Evolutionary conservation across 495 filamentous ascomycete genomes (phyloP).

Genomic region (Hyaloscypha bicolor): DNA sequence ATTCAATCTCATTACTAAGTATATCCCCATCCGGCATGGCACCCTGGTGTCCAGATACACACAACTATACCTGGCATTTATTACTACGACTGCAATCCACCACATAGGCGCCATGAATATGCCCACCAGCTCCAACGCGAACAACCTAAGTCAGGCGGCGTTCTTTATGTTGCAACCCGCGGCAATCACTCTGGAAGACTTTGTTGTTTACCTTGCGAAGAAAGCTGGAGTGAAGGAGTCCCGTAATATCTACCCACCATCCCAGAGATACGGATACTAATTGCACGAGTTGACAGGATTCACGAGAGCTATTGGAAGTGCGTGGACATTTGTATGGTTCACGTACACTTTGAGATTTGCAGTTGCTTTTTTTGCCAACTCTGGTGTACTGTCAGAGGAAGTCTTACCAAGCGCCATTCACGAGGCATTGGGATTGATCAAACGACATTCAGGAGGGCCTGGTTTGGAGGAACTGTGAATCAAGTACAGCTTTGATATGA

Average conservation of each 20-base stretch:
- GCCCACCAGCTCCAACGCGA: slow-evolving; percentile 8
- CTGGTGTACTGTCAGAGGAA: neutral
- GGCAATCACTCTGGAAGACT: slow-evolving; percentile 33
- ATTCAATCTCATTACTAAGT: slow-evolving; percentile 22
- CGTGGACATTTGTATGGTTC: slow-evolving; percentile 24
- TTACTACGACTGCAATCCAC: slow-evolving; percentile 24
- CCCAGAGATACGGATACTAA: neutral
- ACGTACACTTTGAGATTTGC: slow-evolving; percentile 10
- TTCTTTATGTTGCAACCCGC: slow-evolving; percentile 34
- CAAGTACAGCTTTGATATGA: no score
- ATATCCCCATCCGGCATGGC: slow-evolving; percentile 25
- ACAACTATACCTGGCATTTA: slow-evolving; percentile 32
- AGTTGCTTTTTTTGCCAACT: neutral
- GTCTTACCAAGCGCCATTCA: slow-evolving; percentile 11
- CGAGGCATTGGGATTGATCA: slow-evolving; percentile 2
- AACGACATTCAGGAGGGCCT: neutral
- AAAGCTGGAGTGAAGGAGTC: slow-evolving; percentile 13
- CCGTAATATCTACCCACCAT: slow-evolving; percentile 7
- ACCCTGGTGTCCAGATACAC: slow-evolving; percentile 30
- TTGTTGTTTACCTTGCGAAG: slow-evolving; percentile 27
- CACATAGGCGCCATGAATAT: slow-evolving; percentile 22
- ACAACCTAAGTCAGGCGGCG: slow-evolving; percentile 22
- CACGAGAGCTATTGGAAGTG: slow-evolving; percentile 9
- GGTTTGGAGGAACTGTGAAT: slow-evolving; percentile 5
- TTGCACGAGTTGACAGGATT: neutral